Conservation (phyloP, 1,284 basidiomycete genomes). For the Leccinum griseonigrum region DNA sequence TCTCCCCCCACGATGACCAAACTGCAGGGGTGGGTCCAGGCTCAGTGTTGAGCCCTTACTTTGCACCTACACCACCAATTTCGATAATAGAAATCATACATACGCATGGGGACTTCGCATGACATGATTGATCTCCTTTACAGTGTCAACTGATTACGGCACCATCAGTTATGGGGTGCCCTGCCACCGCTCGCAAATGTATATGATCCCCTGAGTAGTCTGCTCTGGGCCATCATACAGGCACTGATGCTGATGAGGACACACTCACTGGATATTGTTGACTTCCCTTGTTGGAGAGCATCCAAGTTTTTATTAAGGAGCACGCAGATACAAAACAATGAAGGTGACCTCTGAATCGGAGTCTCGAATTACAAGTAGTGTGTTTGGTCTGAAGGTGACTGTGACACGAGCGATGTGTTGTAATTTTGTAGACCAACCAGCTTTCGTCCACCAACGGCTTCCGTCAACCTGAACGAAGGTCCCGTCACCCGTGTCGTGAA, state of each 20-base stretch:
- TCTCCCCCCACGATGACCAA: background rate
- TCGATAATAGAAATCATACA: background rate
- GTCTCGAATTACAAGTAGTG: background rate
- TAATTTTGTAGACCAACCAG: background rate
- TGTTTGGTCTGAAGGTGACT: background rate
- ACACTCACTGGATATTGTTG: background rate
- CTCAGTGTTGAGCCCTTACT: background rate
- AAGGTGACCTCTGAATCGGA: background rate
- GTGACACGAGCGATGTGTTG: too few species aligned
- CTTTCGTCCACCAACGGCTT: background rate
- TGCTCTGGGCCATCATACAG: background rate
- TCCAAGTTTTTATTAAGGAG: background rate
- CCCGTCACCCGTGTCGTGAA: background rate
- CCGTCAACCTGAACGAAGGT: background rate
- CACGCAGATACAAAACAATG: background rate
- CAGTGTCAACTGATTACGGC: conserved; percentile 6
- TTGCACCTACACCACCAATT: background rate
- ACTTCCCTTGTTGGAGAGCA: background rate
- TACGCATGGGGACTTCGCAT: background rate
- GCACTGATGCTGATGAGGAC: background rate
- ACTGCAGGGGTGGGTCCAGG: background rate
- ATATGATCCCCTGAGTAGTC: background rate
- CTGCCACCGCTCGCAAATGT: background rate
- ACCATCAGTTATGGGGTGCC: background rate
- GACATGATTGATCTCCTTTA: background rate